Evolutionary conservation across 2,329 filamentous ascomycete genomes (phyloP).

Genomic region (Xylogone sp.): DNA sequence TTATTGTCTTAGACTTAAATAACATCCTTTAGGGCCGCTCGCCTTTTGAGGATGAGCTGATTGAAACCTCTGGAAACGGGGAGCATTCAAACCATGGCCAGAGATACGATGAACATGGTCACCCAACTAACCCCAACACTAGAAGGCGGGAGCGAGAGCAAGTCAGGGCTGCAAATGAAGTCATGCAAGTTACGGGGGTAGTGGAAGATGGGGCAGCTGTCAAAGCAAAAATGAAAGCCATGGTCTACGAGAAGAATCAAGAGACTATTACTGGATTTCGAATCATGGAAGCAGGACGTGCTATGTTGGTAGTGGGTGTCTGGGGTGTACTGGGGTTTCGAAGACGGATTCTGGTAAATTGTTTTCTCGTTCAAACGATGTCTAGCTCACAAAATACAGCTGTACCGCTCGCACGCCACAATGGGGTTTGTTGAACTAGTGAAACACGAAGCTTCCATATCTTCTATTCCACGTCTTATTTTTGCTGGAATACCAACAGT

Average conservation of each 20-base stretch:
- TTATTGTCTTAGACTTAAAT: neutral
- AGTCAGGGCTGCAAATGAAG: slow-evolving; percentile 30
- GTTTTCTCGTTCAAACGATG: neutral
- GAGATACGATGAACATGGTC: slow-evolving; percentile 27
- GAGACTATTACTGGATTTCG: slow-evolving; percentile 25
- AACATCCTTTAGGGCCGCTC: slow-evolving; percentile 24
- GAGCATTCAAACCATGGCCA: slow-evolving; percentile 11
- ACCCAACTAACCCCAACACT: slow-evolving; percentile 27
- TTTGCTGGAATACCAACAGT: slow-evolving; percentile 25
- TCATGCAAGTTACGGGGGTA: slow-evolving; percentile 30
- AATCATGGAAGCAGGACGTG: slow-evolving; percentile 23
- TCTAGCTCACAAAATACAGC: slow-evolving; percentile 15
- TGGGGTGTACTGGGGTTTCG: slow-evolving; percentile 30
- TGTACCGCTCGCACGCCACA: slow-evolving; percentile 26
- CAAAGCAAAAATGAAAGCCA: slow-evolving; percentile 16
- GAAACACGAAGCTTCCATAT: slow-evolving; percentile 14
- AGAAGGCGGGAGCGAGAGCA: slow-evolving; percentile 26
- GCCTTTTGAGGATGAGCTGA: slow-evolving; percentile 27
- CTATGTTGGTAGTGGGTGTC: slow-evolving; percentile 22
- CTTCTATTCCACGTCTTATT: slow-evolving; percentile 17
- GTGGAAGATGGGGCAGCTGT: slow-evolving; percentile 25
- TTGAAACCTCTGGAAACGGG: slow-evolving; percentile 11
- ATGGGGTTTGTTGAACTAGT: slow-evolving; percentile 21
- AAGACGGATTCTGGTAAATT: slow-evolving; percentile 25
- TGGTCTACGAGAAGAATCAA: slow-evolving; percentile 13